Evolutionary conservation across 2,329 filamentous ascomycete genomes (phyloP).

Genomic region (Colletotrichum sp.): DNA sequence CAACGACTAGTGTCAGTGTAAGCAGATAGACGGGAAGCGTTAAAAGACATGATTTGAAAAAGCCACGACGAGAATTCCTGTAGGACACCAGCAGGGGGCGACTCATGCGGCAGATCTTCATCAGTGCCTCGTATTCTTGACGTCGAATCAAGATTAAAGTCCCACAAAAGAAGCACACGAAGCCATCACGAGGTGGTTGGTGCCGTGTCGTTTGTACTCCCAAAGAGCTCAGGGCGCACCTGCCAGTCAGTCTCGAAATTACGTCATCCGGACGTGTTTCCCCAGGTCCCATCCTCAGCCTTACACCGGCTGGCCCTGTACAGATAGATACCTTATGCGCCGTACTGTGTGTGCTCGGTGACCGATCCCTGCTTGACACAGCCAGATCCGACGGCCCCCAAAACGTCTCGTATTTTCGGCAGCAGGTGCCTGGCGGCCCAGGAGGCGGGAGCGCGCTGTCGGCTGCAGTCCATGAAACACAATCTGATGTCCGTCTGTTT

Average conservation of each 20-base stretch:
- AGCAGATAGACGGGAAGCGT: slow-evolving; percentile 21
- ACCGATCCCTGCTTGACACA: slow-evolving; percentile 1
- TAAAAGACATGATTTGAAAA: slow-evolving; percentile 21
- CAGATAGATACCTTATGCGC: background rate
- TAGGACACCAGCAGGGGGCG: background rate
- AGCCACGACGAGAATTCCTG: background rate
- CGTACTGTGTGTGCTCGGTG: background rate
- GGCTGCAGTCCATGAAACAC: background rate
- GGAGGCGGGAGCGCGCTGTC: background rate
- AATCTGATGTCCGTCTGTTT: background rate
- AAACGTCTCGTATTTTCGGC: background rate
- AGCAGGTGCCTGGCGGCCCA: background rate
- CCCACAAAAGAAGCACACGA: background rate
- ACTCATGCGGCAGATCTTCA: background rate
- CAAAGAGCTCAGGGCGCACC: background rate
- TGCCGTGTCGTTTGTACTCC: background rate
- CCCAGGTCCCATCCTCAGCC: background rate
- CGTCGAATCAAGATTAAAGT: background rate
- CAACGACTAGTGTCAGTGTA: slow-evolving; percentile 21
- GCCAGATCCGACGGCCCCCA: background rate
- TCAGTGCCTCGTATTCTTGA: background rate
- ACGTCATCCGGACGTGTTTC: background rate
- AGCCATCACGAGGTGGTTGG: background rate
- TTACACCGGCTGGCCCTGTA: background rate
- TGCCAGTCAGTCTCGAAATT: background rate